A percentile compares a stretch with the other conserved stretches of the same genome.
These are phyloP conservation scores for Meripilus lineatus DNA, from an alignment of 1,284 basidiomycete species.

Conservation along the genomic window DNA sequence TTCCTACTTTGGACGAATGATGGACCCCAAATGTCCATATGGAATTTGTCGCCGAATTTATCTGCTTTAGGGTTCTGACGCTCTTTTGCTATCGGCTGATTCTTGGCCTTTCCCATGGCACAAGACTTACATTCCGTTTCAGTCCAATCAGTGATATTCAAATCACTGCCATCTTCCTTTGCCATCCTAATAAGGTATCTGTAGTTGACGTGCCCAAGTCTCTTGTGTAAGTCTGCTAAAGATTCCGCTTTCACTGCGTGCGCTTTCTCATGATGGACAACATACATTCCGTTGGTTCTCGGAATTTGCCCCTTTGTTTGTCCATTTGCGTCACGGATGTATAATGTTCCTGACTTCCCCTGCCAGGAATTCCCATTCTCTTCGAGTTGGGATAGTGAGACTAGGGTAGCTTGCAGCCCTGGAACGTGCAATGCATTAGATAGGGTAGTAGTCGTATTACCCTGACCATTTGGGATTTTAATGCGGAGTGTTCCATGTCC, in stretches of 20 bases:
- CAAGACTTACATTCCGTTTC: conserved; percentile 36
- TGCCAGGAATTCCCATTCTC: conserved; percentile 19
- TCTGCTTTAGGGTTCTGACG: conserved; percentile 22
- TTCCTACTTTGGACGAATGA: conserved; percentile 21
- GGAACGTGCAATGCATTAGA: conserved; percentile 30
- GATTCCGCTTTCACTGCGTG: conserved; percentile 11
- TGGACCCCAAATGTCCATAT: conserved; percentile 35
- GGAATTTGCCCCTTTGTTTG: background rate
- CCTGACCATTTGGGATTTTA: conserved; percentile 24
- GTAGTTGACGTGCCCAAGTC: conserved; percentile 31
- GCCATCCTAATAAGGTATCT: conserved; percentile 25
- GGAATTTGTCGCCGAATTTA: conserved; percentile 29
- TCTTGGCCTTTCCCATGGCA: conserved; percentile 28
- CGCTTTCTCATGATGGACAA: conserved; percentile 12
- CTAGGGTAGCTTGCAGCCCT: conserved; percentile 28
- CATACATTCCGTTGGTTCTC: conserved; percentile 23
- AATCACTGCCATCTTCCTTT: background rate
- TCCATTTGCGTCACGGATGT: conserved; percentile 13
- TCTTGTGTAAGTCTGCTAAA: conserved; percentile 25
- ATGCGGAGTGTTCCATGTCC: conserved; percentile 29
- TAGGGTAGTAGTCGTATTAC: conserved; percentile 20
- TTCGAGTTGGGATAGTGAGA: conserved; percentile 27
- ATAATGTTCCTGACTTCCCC: conserved; percentile 17
- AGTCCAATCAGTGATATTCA: conserved; percentile 12
- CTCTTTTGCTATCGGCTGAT: conserved; percentile 25